Evolutionary conservation across 139 green algal genomes (phyloP).

Genomic region (Tetratostichococcus sp.): DNA sequence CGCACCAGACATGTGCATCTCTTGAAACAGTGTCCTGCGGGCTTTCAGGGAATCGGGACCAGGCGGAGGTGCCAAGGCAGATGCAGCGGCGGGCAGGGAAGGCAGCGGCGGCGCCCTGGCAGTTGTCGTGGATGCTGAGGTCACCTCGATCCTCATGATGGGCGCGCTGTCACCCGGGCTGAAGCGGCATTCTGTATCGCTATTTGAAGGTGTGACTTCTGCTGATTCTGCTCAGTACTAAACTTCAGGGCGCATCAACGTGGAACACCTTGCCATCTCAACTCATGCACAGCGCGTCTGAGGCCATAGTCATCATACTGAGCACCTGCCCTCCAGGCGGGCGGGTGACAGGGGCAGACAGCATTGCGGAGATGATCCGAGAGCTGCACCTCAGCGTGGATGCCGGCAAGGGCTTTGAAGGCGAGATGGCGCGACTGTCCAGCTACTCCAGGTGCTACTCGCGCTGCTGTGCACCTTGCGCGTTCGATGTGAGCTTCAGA

Average conservation of each 20-base stretch:
- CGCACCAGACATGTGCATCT: too few relatives aligned
- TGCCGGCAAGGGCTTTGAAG: constrained; percentile 58
- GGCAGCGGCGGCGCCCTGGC: constrained; percentile 49
- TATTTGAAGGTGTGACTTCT: constrained; percentile 24
- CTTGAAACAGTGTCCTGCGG: too few relatives aligned
- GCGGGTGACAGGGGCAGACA: constrained; percentile 60
- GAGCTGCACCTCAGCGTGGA: constrained; percentile 50
- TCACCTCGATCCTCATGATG: constrained; percentile 63
- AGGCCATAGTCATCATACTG: too few relatives aligned
- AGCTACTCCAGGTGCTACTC: constrained; percentile 26
- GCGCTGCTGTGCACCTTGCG: too few relatives aligned
- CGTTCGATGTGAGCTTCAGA: too few relatives aligned
- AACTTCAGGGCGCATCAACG: too few relatives aligned
- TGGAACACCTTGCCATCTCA: too few relatives aligned
- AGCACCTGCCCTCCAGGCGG: constrained; percentile 90
- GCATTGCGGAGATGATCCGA: constrained; percentile 64
- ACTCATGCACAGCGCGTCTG: too few relatives aligned
- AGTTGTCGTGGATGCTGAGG: constrained; percentile 86
- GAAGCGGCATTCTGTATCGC: constrained; percentile 32
- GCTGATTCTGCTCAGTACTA: too few relatives aligned
- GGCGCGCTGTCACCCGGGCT: constrained; percentile 48
- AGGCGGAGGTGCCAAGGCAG: neutral
- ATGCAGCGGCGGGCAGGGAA: neutral
- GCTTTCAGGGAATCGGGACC: too few relatives aligned
- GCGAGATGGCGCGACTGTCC: constrained; percentile 65